A percentile compares a stretch with the other conserved stretches of the same genome.
Conservation (phyloP, 2,329 filamentous ascomycete genomes). For the Fusarium guadeloupense region DNA sequence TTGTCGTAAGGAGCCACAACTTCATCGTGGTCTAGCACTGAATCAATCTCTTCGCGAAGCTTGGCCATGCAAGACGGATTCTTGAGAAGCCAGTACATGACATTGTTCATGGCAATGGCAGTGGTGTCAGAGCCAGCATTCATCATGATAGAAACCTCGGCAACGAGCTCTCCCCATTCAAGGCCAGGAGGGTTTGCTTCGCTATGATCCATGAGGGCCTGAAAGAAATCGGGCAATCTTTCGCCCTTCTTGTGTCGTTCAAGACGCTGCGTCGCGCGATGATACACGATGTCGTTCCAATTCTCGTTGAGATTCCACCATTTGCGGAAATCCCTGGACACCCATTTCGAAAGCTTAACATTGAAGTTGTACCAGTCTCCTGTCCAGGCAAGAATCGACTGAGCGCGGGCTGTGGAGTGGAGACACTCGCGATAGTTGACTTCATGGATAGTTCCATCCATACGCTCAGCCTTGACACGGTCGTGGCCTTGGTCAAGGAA, state of each 20-base stretch:
- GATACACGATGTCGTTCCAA: conserved; percentile 52
- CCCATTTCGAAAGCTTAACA: conserved; percentile 56
- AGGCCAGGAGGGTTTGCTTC: conserved; percentile 51
- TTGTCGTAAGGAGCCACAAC: conserved; percentile 59
- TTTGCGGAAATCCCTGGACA: conserved; percentile 53
- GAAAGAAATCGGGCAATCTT: conserved; percentile 67
- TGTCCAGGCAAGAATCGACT: conserved; percentile 60
- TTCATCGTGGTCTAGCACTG: conserved; percentile 54
- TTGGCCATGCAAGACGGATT: conserved; percentile 52
- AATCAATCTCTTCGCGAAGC: conserved; percentile 57
- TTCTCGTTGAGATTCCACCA: conserved; percentile 46
- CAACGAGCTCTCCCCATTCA: conserved; percentile 66
- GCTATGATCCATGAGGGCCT: conserved; percentile 61
- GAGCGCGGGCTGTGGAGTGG: conserved; percentile 60
- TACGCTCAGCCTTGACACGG: conserved; percentile 51
- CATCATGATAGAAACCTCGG: conserved; percentile 64
- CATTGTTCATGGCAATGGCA: conserved; percentile 59
- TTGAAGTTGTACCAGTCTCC: conserved; percentile 61
- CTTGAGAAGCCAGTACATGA: conserved; percentile 61
- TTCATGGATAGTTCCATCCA: conserved; percentile 57
- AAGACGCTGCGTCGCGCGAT: conserved; percentile 50
- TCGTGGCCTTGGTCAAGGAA: conserved; percentile 62
- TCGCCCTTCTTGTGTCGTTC: conserved; percentile 53
- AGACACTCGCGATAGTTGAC: conserved; percentile 60
- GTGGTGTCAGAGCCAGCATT: conserved; percentile 63